A percentile compares a stretch with the other conserved stretches of the same genome.
Evolutionary conservation across 2,329 filamentous ascomycete genomes (phyloP).

Genomic region (Talaromyces sp.): DNA sequence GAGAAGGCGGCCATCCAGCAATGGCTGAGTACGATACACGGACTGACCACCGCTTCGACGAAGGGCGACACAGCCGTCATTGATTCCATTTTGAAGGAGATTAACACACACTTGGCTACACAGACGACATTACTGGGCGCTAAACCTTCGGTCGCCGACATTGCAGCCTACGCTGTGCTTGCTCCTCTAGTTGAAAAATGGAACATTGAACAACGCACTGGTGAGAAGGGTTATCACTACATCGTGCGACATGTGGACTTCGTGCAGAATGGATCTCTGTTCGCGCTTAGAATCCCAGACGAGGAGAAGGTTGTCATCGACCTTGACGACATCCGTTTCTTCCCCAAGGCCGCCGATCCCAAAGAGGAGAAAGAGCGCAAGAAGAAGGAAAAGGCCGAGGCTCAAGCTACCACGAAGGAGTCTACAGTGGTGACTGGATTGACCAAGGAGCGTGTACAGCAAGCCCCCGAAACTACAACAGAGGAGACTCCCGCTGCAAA

Average conservation of each 20-base stretch:
- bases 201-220: constrained; percentile 82
- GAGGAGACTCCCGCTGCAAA: constrained; percentile 27
- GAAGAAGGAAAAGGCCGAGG: constrained; percentile 83
- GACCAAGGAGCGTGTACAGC: constrained; percentile 53
- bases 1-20: constrained; percentile 86
- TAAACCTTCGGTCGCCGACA: constrained; percentile 85
- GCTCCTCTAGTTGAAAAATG: constrained; percentile 74
- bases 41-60: constrained; percentile 56
- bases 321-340: constrained; percentile 74
- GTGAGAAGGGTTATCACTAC: constrained; percentile 83
- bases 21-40: constrained; percentile 76
- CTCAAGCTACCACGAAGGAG: constrained; percentile 36
- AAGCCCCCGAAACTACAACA: constrained; percentile 41
- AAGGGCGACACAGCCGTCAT: constrained; percentile 54
- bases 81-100: constrained; percentile 66
- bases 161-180: constrained; percentile 76
- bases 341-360: constrained; percentile 82
- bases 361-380: constrained; percentile 95
- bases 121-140: constrained; percentile 84
- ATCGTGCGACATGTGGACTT: constrained; percentile 91
- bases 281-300: constrained; percentile 67
- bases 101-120: constrained; percentile 83
- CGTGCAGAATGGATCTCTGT: constrained; percentile 77
- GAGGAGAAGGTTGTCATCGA: constrained; percentile 76
- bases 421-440: constrained; percentile 19